These are phyloP conservation scores for Carex sylvatica DNA, from an alignment of 202 grass and related monocot species.

Conservation along the genomic window DNA sequence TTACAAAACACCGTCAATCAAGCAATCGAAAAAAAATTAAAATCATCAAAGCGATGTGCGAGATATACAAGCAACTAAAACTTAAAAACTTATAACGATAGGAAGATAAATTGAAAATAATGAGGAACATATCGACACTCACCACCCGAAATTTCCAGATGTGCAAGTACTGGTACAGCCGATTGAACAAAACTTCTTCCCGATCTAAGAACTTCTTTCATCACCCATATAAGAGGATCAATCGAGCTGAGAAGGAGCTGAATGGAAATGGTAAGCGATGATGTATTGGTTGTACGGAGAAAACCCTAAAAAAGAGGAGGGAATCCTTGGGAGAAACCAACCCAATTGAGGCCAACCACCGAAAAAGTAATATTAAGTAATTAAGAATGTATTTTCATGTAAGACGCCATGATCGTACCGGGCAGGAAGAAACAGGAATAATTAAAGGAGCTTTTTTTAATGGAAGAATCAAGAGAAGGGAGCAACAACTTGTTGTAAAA, in stretches of 20 bases:
- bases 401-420: conserved; percentile 28
- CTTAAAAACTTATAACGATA: not conserved
- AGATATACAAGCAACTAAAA: not conserved
- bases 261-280: not conserved
- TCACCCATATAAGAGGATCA: conserved; percentile 10
- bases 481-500: conserved; percentile 1
- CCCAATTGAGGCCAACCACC: conserved; percentile 10
- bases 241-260: not conserved
- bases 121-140: conserved; percentile 33
- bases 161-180: not conserved
- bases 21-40: not conserved
- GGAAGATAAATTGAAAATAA: conserved; percentile 22
- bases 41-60: not conserved
- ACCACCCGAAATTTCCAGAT: conserved; percentile 32
- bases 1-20: not conserved
- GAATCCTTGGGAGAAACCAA: conserved; percentile 17
- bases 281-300: conserved; percentile 17
- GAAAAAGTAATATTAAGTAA: not conserved
- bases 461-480: conserved; percentile 12
- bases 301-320: conserved; percentile 15
- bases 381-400: conserved; percentile 20
- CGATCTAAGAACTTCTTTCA: conserved; percentile 15
- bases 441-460: conserved; percentile 27
- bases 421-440: conserved; percentile 14
- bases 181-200: not conserved